A percentile compares a stretch with the other conserved stretches of the same genome.
Evolutionary conservation across 306 rosid genomes (phyloP).

Genomic region (Leucaena leucocephala): DNA sequence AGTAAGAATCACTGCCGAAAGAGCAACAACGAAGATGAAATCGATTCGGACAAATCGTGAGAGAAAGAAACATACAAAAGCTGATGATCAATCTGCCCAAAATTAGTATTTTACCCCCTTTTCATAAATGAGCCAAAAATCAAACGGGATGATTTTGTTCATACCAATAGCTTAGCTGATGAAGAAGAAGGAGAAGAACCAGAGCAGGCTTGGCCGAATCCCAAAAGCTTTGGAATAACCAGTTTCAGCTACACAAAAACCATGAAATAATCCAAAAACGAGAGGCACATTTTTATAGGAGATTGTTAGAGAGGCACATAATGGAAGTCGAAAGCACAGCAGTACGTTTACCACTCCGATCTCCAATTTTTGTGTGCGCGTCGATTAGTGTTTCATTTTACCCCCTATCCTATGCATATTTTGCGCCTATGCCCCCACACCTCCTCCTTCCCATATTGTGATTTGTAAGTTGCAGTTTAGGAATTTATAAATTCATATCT

Average conservation of each 20-base stretch:
- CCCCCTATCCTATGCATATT: not conserved
- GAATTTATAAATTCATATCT: too few species aligned
- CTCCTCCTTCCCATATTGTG: not conserved
- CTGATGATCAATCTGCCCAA: constrained; percentile 11
- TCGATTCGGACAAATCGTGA: not conserved
- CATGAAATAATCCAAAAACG: not conserved
- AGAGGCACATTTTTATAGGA: not conserved
- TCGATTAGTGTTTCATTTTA: not conserved
- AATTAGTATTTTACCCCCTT: not conserved
- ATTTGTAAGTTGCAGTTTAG: too few species aligned
- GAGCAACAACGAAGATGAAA: not conserved
- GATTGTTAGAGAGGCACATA: not conserved
- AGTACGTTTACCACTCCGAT: not conserved
- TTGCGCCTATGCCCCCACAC: not conserved
- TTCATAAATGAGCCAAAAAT: constrained; percentile 12
- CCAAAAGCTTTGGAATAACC: not conserved
- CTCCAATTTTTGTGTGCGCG: not conserved
- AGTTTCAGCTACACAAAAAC: not conserved
- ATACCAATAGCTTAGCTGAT: constrained; percentile 32
- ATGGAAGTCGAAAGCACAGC: not conserved
- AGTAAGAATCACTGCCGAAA: not conserved
- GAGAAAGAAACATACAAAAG: not conserved
- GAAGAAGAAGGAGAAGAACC: constrained; percentile 6
- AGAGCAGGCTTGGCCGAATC: constrained; percentile 22
- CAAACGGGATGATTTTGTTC: constrained; percentile 24